phyloP scores from a whole-genome alignment of 352 stramenopile species.

The Phytophthora brassicae region DNA sequence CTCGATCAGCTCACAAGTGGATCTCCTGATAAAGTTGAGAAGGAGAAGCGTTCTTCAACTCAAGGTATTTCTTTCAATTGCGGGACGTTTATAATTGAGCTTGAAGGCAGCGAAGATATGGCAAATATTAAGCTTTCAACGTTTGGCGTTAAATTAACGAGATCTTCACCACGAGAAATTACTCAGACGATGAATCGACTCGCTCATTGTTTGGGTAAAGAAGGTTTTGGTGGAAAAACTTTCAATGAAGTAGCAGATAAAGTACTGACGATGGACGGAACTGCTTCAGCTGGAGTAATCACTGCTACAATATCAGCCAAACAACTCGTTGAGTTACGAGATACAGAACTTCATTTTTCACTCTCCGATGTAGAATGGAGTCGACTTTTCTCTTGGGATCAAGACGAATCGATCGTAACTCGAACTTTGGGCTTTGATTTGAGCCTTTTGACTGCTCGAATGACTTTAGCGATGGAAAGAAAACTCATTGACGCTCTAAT shows the following conservation, averaged over 20 bases:
- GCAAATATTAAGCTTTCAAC: conserved; percentile 25
- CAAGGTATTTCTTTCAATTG: conserved; percentile 40
- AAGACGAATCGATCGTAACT: background rate
- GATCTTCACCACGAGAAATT: conserved; percentile 42
- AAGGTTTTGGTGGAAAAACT: conserved; percentile 8
- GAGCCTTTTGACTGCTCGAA: conserved; percentile 22
- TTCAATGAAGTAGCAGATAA: conserved; percentile 32
- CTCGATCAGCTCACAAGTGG: conserved; percentile 49
- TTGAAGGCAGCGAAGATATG: conserved; percentile 5
- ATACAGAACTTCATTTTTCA: conserved; percentile 42
- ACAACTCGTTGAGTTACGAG: conserved; percentile 17
- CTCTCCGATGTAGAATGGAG: conserved; percentile 51
- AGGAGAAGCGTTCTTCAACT: conserved; percentile 12
- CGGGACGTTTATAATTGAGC: conserved; percentile 24
- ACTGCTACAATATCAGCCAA: conserved; percentile 8
- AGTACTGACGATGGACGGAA: conserved; percentile 41
- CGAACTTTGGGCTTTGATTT: conserved; percentile 29
- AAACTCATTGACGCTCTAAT: conserved; percentile 14
- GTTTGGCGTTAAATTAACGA: conserved; percentile 46
- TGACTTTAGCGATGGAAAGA: conserved; percentile 17
- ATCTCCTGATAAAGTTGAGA: conserved; percentile 14
- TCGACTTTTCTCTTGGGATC: conserved; percentile 11
- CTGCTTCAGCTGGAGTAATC: conserved; percentile 19
- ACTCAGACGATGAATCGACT: conserved; percentile 39
- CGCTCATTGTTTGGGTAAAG: conserved; percentile 21